phyloP scores from a whole-genome alignment of 2,329 filamentous ascomycete species.

The Cercospora citrullina region DNA sequence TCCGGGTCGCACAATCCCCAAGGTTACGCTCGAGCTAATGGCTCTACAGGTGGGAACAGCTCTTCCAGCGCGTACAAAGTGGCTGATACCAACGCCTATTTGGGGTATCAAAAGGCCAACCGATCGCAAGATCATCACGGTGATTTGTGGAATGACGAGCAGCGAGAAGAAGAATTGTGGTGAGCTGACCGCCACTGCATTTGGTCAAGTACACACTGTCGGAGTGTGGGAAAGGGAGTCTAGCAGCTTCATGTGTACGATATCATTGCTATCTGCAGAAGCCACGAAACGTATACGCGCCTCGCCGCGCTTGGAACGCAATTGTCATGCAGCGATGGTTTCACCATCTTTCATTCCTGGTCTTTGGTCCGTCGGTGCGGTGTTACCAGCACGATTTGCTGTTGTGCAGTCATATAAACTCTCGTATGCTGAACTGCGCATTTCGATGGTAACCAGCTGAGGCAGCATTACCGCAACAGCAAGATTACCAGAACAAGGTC shows the following conservation, averaged over 20 bases:
- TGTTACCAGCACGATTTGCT: background rate
- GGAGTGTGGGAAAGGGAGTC: background rate
- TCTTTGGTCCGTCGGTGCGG: background rate
- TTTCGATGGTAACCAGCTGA: no score
- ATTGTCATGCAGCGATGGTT: background rate
- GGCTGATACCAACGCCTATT: slow-evolving; percentile 38
- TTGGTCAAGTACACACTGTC: background rate
- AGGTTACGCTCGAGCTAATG: slow-evolving; percentile 29
- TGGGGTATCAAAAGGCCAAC: slow-evolving; percentile 37
- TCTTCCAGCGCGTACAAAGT: slow-evolving; percentile 36
- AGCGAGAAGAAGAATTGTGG: slow-evolving; percentile 36
- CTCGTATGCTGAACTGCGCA: no score
- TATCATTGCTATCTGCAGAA: slow-evolving; percentile 12
- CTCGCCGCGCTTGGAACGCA: slow-evolving; percentile 2
- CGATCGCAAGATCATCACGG: slow-evolving; percentile 30
- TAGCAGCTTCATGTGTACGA: background rate
- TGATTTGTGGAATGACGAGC: slow-evolving; percentile 37
- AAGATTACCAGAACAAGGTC: no score
- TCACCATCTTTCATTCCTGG: background rate
- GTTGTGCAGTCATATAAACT: background rate
- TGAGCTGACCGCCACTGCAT: slow-evolving; percentile 19
- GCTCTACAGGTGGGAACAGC: slow-evolving; percentile 19
- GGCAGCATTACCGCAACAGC: no score
- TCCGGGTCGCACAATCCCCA: slow-evolving; percentile 22
- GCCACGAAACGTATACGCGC: slow-evolving; percentile 5